A percentile compares a stretch with the other conserved stretches of the same genome.
These are phyloP conservation scores for Thelephora terrestris DNA, from an alignment of 1,284 basidiomycete genomes.

Conservation along the genomic window DNA sequence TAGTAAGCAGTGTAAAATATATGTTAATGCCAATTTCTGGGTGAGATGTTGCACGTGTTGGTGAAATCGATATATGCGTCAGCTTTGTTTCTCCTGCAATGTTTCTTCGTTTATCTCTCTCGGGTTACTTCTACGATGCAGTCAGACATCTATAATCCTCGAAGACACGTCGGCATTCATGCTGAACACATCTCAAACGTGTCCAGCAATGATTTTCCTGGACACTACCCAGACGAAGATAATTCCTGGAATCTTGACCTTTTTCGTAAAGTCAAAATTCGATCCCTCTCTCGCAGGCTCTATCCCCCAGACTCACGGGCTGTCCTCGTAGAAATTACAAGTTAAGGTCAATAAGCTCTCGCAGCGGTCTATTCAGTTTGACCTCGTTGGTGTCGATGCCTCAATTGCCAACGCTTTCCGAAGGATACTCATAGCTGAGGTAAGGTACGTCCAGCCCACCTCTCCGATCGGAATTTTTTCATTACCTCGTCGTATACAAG, in stretches of 20 bases:
- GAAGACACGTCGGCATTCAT: constrained; percentile 44
- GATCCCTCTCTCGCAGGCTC: neutral
- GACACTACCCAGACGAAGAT: constrained; percentile 77
- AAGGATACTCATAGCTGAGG: constrained; percentile 90
- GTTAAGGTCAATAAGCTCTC: constrained; percentile 74
- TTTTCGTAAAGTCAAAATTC: constrained; percentile 57
- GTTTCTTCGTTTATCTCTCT: too few species aligned
- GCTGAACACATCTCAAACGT: constrained; percentile 76
- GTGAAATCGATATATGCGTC: too few species aligned
- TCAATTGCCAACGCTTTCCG: constrained; percentile 94
- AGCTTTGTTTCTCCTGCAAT: too few species aligned
- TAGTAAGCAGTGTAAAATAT: too few species aligned
- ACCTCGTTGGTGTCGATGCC: constrained; percentile 93
- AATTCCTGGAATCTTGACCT: constrained; percentile 71
- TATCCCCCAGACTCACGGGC: neutral
- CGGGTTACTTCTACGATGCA: too few species aligned
- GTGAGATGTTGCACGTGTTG: too few species aligned
- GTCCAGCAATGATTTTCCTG: constrained; percentile 80
- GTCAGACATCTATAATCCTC: constrained; percentile 18
- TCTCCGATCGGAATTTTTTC: neutral
- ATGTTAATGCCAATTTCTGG: too few species aligned
- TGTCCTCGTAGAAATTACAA: constrained; percentile 46
- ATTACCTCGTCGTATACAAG: constrained; percentile 26
- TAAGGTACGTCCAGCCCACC: constrained; percentile 24
- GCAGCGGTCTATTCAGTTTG: constrained; percentile 82